A percentile compares a stretch with the other conserved stretches of the same genome.
Evolutionary conservation across 2,329 filamentous ascomycete species (phyloP).

Genomic region (Didymella pinodella): DNA sequence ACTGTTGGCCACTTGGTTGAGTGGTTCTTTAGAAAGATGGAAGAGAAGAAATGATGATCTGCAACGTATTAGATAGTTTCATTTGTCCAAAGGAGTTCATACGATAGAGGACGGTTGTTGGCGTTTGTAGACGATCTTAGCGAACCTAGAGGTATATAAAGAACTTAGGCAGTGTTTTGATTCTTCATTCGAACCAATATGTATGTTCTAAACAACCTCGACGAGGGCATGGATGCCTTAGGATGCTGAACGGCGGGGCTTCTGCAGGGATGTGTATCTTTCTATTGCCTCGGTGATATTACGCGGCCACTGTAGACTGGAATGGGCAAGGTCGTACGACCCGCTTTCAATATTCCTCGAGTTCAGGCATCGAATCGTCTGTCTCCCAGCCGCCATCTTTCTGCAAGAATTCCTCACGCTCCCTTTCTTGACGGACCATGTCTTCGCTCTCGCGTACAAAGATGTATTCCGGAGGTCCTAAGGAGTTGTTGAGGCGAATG

Average conservation of each 20-base stretch:
- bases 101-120: background rate
- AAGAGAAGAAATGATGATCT: background rate
- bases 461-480: background rate
- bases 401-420: background rate
- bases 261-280: background rate
- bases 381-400: background rate
- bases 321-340: background rate
- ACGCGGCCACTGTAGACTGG: background rate
- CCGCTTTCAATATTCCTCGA: slow-evolving; percentile 2
- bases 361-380: slow-evolving; percentile 17
- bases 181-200: background rate
- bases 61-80: background rate
- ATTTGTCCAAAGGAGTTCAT: background rate
- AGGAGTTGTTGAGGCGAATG: background rate
- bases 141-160: background rate
- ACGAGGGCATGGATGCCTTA: background rate
- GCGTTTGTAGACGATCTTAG: background rate
- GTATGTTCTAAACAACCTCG: background rate
- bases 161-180: background rate
- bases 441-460: background rate
- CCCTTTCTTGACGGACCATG: background rate
- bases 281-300: background rate
- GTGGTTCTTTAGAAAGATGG: slow-evolving; percentile 47
- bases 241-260: background rate
- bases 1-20: slow-evolving; percentile 51